Evolutionary conservation across 1,284 basidiomycete genomes (phyloP).

Genomic region (Entoloma clypeatum): DNA sequence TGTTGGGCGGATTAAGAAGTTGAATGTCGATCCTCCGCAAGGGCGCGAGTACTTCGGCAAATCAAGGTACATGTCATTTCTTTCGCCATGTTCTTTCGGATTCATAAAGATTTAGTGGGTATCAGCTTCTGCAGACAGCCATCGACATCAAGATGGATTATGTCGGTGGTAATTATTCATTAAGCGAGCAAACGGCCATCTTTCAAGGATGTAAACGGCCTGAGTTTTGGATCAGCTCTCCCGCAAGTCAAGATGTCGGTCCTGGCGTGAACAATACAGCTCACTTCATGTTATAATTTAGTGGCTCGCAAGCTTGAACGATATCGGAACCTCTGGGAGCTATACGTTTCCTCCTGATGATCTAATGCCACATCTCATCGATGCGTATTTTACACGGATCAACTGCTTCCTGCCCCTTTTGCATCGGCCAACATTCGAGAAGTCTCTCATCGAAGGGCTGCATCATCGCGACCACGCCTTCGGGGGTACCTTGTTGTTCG

Average conservation of each 20-base stretch:
- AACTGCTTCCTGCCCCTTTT: constrained; percentile 71
- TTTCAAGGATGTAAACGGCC: constrained; percentile 18
- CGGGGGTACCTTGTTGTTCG: constrained; percentile 63
- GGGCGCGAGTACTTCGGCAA: constrained; percentile 40
- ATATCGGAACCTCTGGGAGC: constrained; percentile 13
- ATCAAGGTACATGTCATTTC: constrained; percentile 29
- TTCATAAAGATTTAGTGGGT: constrained; percentile 27
- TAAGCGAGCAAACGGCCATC: constrained; percentile 14
- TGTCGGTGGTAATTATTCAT: no score
- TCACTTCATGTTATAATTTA: constrained; percentile 14
- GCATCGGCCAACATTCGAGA: constrained; percentile 73
- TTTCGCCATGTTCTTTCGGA: not conserved
- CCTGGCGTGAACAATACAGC: not conserved
- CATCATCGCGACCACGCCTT: constrained; percentile 62
- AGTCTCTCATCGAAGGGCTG: constrained; percentile 50
- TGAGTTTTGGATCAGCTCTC: constrained; percentile 32
- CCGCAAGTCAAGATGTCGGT: constrained; percentile 22
- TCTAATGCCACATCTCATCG: constrained; percentile 57
- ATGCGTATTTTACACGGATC: constrained; percentile 63
- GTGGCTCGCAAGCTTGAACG: constrained; percentile 8
- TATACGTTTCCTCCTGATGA: constrained; percentile 59
- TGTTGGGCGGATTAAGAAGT: constrained; percentile 25
- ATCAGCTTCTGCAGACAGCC: constrained; percentile 39
- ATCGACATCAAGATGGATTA: constrained; percentile 36
- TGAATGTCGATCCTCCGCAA: constrained; percentile 32